Evolutionary conservation across 2,329 filamentous ascomycete genomes (phyloP).

Genomic region (Gremmenia infestans): DNA sequence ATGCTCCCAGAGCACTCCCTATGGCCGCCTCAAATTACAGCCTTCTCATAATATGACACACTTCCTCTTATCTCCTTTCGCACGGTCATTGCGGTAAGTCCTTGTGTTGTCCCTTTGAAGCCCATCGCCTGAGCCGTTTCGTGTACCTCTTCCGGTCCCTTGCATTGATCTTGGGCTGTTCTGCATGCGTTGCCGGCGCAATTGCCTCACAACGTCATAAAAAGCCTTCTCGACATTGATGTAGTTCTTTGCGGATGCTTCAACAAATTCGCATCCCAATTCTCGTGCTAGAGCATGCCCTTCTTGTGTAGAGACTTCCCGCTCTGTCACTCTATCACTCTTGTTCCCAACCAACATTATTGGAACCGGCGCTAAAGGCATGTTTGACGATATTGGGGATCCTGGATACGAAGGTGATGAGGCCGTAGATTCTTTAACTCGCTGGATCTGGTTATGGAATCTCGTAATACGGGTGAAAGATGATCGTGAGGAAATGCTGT

Average conservation of each 20-base stretch:
- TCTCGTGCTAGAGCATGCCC: conserved; percentile 87
- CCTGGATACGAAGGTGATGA: conserved; percentile 73
- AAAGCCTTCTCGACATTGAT: conserved; percentile 98
- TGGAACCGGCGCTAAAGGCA: conserved; percentile 60
- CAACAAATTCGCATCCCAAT: conserved; percentile 91
- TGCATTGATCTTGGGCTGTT: conserved; percentile 15
- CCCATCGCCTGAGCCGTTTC: conserved; percentile 21
- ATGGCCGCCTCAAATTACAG: neutral
- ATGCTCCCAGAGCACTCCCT: conserved; percentile 9
- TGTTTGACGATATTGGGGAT: conserved; percentile 58
- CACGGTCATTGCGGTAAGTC: conserved; percentile 24
- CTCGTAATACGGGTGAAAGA: conserved; percentile 93
- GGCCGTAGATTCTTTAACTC: conserved; percentile 87
- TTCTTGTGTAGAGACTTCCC: conserved; percentile 95
- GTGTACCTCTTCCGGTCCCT: conserved; percentile 20
- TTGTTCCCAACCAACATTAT: conserved; percentile 99
- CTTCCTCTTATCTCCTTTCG: conserved; percentile 8
- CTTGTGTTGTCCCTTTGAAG: conserved; percentile 23
- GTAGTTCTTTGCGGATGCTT: conserved; percentile 95
- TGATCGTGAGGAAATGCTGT: conserved; percentile 95
- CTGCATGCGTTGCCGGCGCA: conserved; percentile 72
- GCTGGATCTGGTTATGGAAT: conserved; percentile 94
- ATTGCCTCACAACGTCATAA: conserved; percentile 90
- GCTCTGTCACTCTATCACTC: conserved; percentile 91
- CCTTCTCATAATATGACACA: conserved; percentile 33